A percentile compares a stretch with the other conserved stretches of the same genome.
Evolutionary conservation across 2,329 filamentous ascomycete species (phyloP).

Genomic region (Colletotrichum liaoningense): DNA sequence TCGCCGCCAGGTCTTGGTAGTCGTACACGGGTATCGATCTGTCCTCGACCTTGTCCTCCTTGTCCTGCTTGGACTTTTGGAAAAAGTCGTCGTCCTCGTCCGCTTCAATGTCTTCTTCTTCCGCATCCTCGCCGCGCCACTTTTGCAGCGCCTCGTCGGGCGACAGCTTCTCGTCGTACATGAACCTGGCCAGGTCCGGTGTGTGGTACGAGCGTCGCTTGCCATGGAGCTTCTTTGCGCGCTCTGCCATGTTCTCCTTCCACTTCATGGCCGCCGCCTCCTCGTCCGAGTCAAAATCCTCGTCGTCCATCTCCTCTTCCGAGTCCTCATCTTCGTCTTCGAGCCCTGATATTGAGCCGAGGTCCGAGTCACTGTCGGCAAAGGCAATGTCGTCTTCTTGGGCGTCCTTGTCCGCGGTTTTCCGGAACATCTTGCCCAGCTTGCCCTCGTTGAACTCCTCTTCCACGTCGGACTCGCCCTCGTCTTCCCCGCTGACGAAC

Average conservation of each 20-base stretch:
- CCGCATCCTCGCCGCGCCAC: conserved; percentile 79
- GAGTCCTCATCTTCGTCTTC: conserved; percentile 57
- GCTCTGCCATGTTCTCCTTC: conserved; percentile 88
- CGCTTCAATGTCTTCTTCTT: conserved; percentile 67
- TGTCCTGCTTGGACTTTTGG: conserved; percentile 71
- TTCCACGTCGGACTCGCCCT: conserved; percentile 63
- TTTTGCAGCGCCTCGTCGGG: conserved; percentile 79
- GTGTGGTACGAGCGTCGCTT: conserved; percentile 80
- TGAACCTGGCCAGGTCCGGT: conserved; percentile 83
- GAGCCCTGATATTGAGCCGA: conserved; percentile 82
- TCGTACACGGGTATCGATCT: conserved; percentile 83
- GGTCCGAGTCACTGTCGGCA: conserved; percentile 95
- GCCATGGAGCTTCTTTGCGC: conserved; percentile 77
- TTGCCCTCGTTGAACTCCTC: conserved; percentile 69
- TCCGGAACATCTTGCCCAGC: conserved; percentile 70
- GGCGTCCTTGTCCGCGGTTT: conserved; percentile 60
- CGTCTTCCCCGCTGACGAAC: conserved; percentile 65
- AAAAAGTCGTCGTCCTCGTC: conserved; percentile 73
- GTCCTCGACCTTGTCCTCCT: conserved; percentile 82
- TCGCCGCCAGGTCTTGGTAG: conserved; percentile 82
- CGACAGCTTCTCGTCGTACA: conserved; percentile 87
- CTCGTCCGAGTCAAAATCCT: conserved; percentile 70
- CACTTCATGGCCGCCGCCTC: conserved; percentile 82
- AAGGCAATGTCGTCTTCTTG: conserved; percentile 83
- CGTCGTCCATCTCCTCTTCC: conserved; percentile 57